Evolutionary conservation across 331 rosid species (phyloP), one percentile per base, ranked within the genome.

Genomic region (Saraca asoca): DNA sequence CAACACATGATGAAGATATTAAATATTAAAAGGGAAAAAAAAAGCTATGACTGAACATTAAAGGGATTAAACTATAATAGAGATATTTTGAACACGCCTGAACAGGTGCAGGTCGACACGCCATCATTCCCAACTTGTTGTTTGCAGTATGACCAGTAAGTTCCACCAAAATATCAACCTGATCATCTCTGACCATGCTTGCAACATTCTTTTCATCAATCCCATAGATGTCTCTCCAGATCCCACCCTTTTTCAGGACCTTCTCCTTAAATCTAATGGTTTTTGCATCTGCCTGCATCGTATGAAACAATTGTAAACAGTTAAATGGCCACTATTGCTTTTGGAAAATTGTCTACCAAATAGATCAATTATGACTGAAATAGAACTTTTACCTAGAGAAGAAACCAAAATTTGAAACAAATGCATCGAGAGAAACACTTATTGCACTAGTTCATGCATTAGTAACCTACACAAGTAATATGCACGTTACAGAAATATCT

Each of bases 131-230:
- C 75, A 93, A 68, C 82, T 93, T 90, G 74, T 93, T 93, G 79
- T 93, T 93, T 56, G 98, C 98, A 12, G 97, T 93, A 77, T 93
- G 98, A 64, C 98, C 97, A 59, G 98, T 93, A 67, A 93, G 97
- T 80, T 90, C 98, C 58, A 93, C 86, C 85, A 93, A 76, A 75
- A 93, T 90, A 79, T 93, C 98, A 74, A 93, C 82, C 64, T 90
- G 85, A 75, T 93, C 98, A 75, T 90, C 97, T 74, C 94, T 85
- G 54, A 90, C 85, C 78, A 90, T 76, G 71, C 79, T 80, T 11
- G 97, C 96, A 31, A 93, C 96, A 77, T 83, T 93, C 83, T 88
- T 90, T 82, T 93, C 98, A 68, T 93, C 98, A 77, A 88, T 64
- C 65, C 97, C 98, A 41, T 93, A 93, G 24, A 90, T 86, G 42